Conservation (phyloP, 2,329 filamentous ascomycete species). For the Incumbomyces lentus region DNA sequence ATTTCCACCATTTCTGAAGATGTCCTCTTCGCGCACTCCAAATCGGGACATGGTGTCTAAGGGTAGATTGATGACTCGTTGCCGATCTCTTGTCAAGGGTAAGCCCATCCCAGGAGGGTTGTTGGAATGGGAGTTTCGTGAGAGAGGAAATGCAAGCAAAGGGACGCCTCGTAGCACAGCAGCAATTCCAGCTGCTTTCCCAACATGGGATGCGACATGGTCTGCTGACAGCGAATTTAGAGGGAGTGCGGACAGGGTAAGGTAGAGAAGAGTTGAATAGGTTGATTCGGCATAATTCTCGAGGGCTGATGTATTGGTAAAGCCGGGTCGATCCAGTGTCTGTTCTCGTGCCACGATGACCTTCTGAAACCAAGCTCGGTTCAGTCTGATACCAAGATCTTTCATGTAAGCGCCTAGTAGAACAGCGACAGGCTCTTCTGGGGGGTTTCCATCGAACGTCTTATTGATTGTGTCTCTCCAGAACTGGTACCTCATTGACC, state of each 20-base stretch:
- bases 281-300: constrained; percentile 92
- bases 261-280: constrained; percentile 84
- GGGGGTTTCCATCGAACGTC: constrained; percentile 66
- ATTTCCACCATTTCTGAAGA: constrained; percentile 68
- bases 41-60: constrained; percentile 80
- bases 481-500: constrained; percentile 83
- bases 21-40: constrained; percentile 75
- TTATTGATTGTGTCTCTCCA: constrained; percentile 78
- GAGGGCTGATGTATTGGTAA: constrained; percentile 58
- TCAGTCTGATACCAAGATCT: constrained; percentile 41
- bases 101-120: constrained; percentile 36
- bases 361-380: constrained; percentile 64
- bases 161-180: constrained; percentile 81
- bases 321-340: constrained; percentile 74
- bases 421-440: constrained; percentile 83
- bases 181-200: constrained; percentile 82
- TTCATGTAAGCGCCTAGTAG: constrained; percentile 64
- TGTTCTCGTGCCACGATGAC: constrained; percentile 73
- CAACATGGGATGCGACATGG: constrained; percentile 88
- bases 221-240: constrained; percentile 76
- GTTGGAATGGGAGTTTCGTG: constrained; percentile 44
- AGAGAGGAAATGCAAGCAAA: constrained; percentile 67
- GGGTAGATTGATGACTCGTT: constrained; percentile 66
- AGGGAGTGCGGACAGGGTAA: constrained; percentile 69
- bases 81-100: constrained; percentile 32